Base-by-base conservation (phyloP, 2,329 filamentous ascomycete genomes). In the Sarocladium strictum region DNA sequence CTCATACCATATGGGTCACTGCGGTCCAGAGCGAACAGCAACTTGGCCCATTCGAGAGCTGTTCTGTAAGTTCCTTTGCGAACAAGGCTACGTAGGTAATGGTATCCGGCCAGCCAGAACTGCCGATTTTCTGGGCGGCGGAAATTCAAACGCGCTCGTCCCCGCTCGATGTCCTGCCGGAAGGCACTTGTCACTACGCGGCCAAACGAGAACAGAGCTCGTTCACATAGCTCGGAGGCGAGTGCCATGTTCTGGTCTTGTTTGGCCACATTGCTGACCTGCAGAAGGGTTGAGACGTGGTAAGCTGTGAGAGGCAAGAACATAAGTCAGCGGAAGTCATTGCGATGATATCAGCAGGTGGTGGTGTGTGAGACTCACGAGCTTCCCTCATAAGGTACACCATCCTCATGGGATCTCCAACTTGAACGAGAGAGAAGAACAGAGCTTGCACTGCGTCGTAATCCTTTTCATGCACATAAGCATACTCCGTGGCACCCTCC, bases 61-160 rank as follows among this genome's bases (percentile, higher is more conserved):
- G 94, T 97, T 47, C 91, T 81, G 77, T 90, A 96, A 1, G 93
- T 97, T n/a, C 92, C 91, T 62, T 95, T 93, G 71, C 90, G 85
- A 15, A 90, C 80, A 21, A 99, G 76, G 60, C 90, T 94, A 61
- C 82, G 83, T 62, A 97, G 86, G 63, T 97, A 97, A 61, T 92
- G 85, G 76, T 91, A 96, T 9, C 86, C 89, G 1, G 90, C 89
- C 33, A 97, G 82, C 85, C 89, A 96, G 59, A 99, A 85, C 68
- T 97, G 93, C 41, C 94, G 81, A 67, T 97, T 97, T 67, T 96
- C 92, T 0, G 87, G 86, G 35, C 90, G 78, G 19, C 78, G 72
- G 65, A 97, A 97, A 64, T 93, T 84, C 10, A 99, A 73, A 15
- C 90, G 81, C 5, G 90, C 92, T 60, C 85, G 85, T 32, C 94